Base-by-base conservation (phyloP, 208 protist genomes). In the Acanthamoeba sp. region DNA sequence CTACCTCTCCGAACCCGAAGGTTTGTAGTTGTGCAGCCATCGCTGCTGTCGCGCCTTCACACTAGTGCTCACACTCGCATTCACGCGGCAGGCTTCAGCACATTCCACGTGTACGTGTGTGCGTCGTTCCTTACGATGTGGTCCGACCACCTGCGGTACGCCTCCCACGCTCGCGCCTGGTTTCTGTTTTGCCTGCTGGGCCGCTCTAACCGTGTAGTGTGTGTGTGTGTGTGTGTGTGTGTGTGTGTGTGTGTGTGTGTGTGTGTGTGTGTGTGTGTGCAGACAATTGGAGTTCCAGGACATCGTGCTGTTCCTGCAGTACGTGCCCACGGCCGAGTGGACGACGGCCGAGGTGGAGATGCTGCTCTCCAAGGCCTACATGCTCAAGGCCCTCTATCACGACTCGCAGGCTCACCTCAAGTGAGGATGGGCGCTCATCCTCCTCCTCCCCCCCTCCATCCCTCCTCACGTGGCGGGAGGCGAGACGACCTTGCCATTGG, bases 91-190 rank as follows among this genome's bases (percentile, higher is more conserved):
- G 71, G 71, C 20, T 98, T 97, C 88, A 91, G 59, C 73, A 76
- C 89, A 27, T 96, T 98, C 40, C 97, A 98, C 78, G 95, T 98
- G 5, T 98, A 98, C 85, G 97, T 98, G 29, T 98, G 98, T 82
- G 97, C 97, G 1, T 96, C 98, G 16, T 97, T 98, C 32, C 71
- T 98, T 22, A 69, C 85, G 14, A 55, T 71, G 32, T 98, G 93
- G 69, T 94, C 95, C 0, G 38, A 91, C 27, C 55, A 97, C 27
- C 22, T 98, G 3, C 88, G 69, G 57, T 29, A 52, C 64, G 62
- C 48, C n/a, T 7, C 59, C 22, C 1, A 3, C 1, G n/a, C n/a
- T n/a, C n/a, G n/a, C n/a, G n/a, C n/a, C n/a, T n/a, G n/a, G n/a
- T n/a, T n/a, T n/a, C n/a, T n/a, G n/a, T n/a, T n/a, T n/a, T n/a